Percentiles rank a stretch among this genome's conserved stretches.
phyloP scores from a whole-genome alignment of 1,139 yeast species.

The Blastobotrys buckinghamii region DNA sequence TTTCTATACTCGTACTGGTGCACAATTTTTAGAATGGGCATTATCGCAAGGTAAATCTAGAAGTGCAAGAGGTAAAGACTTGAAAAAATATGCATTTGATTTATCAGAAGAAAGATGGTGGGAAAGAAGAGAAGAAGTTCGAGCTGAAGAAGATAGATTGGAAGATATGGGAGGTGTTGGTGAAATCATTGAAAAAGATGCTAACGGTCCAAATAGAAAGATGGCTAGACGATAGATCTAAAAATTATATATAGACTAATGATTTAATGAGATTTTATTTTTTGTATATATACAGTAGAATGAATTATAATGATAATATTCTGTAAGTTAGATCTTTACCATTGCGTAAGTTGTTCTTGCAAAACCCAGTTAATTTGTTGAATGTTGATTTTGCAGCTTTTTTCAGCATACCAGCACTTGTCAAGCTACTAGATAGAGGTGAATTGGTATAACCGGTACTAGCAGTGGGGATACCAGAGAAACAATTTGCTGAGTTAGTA shows the following conservation, averaged over 20 bases:
- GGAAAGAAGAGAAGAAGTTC: constrained; percentile 94
- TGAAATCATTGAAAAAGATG: constrained; percentile 77
- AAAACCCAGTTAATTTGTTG: background rate
- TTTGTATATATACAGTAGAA: background rate
- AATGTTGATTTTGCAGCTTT: background rate
- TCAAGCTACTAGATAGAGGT: background rate
- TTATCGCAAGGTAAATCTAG: constrained; percentile 53
- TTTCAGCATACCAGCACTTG: background rate
- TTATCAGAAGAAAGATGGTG: constrained; percentile 94
- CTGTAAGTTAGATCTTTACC: too few relatives aligned
- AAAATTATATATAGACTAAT: background rate
- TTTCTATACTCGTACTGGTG: constrained; percentile 82
- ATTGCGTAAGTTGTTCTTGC: too few relatives aligned
- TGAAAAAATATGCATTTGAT: constrained; percentile 86
- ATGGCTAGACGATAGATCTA: constrained; percentile 23
- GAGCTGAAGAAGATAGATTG: constrained; percentile 78
- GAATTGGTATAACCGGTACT: background rate
- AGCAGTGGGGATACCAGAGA: background rate
- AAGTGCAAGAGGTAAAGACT: constrained; percentile 85
- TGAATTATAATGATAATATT: too few relatives aligned
- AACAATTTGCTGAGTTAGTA: background rate
- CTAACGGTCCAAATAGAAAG: constrained; percentile 42
- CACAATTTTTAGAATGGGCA: constrained; percentile 88
- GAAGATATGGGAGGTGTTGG: constrained; percentile 93
- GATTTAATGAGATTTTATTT: background rate